Evolutionary conservation across 345 rosid species (phyloP).

Genomic region (Raphanus raphanistrum): DNA sequence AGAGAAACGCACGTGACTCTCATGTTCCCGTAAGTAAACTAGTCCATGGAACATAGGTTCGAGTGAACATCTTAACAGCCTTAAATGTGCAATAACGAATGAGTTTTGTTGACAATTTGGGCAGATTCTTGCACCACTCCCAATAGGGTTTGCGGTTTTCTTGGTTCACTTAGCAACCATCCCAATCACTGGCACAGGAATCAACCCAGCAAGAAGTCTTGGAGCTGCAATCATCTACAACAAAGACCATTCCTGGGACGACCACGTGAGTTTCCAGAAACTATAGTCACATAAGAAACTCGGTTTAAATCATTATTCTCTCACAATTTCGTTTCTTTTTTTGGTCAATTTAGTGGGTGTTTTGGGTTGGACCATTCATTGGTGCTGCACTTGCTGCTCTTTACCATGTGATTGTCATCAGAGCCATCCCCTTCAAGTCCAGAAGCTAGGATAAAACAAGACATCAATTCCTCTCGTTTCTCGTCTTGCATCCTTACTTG

Average conservation of each 20-base stretch:
- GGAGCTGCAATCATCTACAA: constrained; percentile 71
- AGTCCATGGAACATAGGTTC: constrained; percentile 45
- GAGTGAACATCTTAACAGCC: neutral
- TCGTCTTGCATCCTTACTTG: constrained; percentile 5
- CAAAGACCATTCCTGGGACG: constrained; percentile 55
- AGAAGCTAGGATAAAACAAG: constrained; percentile 26
- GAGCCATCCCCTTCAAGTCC: constrained; percentile 71
- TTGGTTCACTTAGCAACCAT: constrained; percentile 73
- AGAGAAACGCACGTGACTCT: constrained; percentile 51
- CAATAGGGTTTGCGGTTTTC: constrained; percentile 70
- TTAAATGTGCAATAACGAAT: neutral
- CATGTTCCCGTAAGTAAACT: constrained; percentile 42
- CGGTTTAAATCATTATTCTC: neutral
- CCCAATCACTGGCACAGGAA: constrained; percentile 68
- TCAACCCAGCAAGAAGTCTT: constrained; percentile 71
- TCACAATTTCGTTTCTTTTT: neutral
- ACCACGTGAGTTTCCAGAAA: constrained; percentile 49
- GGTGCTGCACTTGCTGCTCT: constrained; percentile 78
- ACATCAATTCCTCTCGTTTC: constrained; percentile 12
- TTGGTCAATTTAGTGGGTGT: constrained; percentile 56
- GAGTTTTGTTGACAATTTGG: neutral
- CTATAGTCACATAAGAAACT: neutral
- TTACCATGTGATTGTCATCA: constrained; percentile 65
- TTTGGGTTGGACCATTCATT: constrained; percentile 77
- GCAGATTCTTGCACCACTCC: constrained; percentile 63